Percentiles rank a stretch among this genome's conserved stretches.
Conservation (phyloP, 2,329 filamentous ascomycete species). For the Cladophialophora psammophila region DNA sequence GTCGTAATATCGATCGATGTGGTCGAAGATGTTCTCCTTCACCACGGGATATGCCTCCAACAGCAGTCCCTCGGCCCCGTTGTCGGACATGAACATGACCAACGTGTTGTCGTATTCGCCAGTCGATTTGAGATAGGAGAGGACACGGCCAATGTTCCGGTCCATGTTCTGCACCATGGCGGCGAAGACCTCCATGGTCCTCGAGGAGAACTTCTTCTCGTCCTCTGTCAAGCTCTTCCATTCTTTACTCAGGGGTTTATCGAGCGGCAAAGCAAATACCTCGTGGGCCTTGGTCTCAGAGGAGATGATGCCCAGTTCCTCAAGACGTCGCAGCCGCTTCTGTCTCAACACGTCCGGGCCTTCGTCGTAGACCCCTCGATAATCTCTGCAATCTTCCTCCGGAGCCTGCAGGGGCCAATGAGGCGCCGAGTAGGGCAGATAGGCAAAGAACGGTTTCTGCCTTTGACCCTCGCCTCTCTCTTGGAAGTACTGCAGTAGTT, state of each 20-base stretch:
- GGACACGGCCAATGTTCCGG: conserved; percentile 45
- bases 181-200: conserved; percentile 48
- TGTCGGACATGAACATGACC: conserved; percentile 51
- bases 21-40: conserved; percentile 42
- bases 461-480: conserved; percentile 31
- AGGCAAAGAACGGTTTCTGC: conserved; percentile 35
- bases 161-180: conserved; percentile 49
- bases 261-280: conserved; percentile 45
- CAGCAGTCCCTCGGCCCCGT: conserved; percentile 48
- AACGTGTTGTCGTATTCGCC: conserved; percentile 49
- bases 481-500: conserved; percentile 28
- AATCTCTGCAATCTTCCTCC: conserved; percentile 62
- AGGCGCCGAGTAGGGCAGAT: conserved; percentile 64
- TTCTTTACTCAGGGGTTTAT: conserved; percentile 23
- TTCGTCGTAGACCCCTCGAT: conserved; percentile 66
- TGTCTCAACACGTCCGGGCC: conserved; percentile 65
- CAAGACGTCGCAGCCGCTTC: conserved; percentile 62
- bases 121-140: conserved; percentile 43
- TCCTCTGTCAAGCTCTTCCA: conserved; percentile 26
- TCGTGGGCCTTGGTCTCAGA: conserved; percentile 39
- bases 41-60: conserved; percentile 46
- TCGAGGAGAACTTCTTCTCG: conserved; percentile 29
- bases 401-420: conserved; percentile 71
- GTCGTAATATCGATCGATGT: conserved; percentile 49
- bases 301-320: conserved; percentile 64